Base-by-base conservation (phyloP, 2,329 filamentous ascomycete species). In the Verticillium klebahnii region DNA sequence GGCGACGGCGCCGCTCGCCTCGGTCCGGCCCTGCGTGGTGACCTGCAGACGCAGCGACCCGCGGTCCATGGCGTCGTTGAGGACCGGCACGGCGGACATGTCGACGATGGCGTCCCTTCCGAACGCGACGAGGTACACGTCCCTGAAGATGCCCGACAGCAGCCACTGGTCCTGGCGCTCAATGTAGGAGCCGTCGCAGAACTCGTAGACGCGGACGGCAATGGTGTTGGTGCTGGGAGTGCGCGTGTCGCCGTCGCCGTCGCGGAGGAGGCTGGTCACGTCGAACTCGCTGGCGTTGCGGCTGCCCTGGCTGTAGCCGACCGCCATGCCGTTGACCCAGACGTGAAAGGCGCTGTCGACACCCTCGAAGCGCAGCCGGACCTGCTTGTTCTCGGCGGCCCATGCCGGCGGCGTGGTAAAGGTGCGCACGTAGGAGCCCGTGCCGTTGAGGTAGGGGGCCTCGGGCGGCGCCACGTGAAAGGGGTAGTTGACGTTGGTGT, bases 211-310 rank as follows among this genome's bases (percentile, higher is more conserved):
- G 58, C 85, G 80, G 0, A 91, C 88, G 6, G 82, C 82, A 2
- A 92, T 70, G 1, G 76, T 78, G 64, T 91, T 91, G 23, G 23
- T 23, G 23, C 23, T 23, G 23, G 23, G 23, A 23, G 23, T 23
- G 23, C 23, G 23, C 23, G 23, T 23, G 23, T 23, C 45, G 78
- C 73, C 1, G 72, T 71, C 1, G 73, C 69, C 1, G 23, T 74
- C 70, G 1, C 90, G 74, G 29, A 79, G 74, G 0, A 75, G 65
- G 0, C 87, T 87, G 14, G 92, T 79, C 23, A 23, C 23, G 66
- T 92, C 89, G 64, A 92, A 92, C 65, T 92, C 90, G 32, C 84
- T 84, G 0, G 89, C 85, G 63, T 92, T 91, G n/a, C 90, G 80
- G 8, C 86, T 86, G 1, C 89, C 90, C 69, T 92, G 89, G 2